These are phyloP conservation scores for Xanthoconium purpureum DNA, from an alignment of 768 basidiomycete genomes.

Conservation along the genomic window DNA sequence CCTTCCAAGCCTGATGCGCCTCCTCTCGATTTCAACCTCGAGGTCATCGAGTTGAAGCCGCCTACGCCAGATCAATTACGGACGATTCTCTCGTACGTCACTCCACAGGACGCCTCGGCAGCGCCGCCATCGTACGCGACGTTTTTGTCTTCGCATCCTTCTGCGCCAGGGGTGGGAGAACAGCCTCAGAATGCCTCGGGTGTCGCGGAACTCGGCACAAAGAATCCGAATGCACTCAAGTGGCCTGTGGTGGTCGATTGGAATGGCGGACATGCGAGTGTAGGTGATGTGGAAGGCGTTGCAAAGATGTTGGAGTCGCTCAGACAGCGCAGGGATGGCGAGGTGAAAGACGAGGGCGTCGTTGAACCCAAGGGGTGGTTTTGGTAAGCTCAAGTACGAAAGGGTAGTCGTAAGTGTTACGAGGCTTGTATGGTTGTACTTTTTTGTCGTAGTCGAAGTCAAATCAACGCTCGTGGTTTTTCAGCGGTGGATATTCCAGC, in stretches of 20 bases:
- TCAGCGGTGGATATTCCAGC: too few relatives aligned
- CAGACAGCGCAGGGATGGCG: constrained; percentile 66
- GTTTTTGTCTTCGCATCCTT: constrained; percentile 65
- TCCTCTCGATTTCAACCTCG: constrained; percentile 68
- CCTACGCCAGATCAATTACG: constrained; percentile 68
- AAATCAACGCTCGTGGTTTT: too few relatives aligned
- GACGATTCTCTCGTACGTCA: constrained; percentile 62
- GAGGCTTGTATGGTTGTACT: too few relatives aligned
- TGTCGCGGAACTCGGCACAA: constrained; percentile 48
- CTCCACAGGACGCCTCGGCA: constrained; percentile 31
- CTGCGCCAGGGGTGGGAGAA: constrained; percentile 35
- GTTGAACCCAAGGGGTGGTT: constrained; percentile 57
- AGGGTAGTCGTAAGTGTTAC: too few relatives aligned
- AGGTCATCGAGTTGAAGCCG: constrained; percentile 60
- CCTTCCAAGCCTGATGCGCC: constrained; percentile 40
- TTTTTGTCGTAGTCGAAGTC: too few relatives aligned
- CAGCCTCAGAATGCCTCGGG: constrained; percentile 41
- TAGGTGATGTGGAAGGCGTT: constrained; percentile 73
- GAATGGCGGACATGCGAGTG: constrained; percentile 57
- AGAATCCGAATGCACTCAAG: constrained; percentile 60
- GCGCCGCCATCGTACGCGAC: constrained; percentile 25
- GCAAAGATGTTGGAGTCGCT: constrained; percentile 61
- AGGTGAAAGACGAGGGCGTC: constrained; percentile 42
- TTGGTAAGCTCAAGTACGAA: constrained; percentile 24
- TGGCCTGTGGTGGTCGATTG: constrained; percentile 85